Conservation (phyloP, 2,329 filamentous ascomycete species). For the Aspergillus sp. region DNA sequence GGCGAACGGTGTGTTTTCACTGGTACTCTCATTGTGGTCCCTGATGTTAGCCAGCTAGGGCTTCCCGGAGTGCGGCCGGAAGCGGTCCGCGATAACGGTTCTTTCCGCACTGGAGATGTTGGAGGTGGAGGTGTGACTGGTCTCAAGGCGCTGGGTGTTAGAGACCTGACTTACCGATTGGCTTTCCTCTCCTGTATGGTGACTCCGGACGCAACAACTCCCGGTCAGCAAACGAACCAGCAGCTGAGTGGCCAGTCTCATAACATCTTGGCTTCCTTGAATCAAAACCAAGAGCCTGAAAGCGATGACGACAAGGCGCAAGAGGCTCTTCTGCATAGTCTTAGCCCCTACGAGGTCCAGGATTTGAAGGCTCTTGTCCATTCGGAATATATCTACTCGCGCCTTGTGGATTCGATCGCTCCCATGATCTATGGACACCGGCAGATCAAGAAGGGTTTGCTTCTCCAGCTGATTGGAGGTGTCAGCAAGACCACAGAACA, state of each 20-base stretch:
- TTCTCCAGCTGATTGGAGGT: conserved; percentile 93
- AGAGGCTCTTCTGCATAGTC: conserved; percentile 76
- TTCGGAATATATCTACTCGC: conserved; percentile 88
- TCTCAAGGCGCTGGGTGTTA: conserved; percentile 86
- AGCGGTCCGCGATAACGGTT: conserved; percentile 76
- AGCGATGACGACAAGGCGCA: conserved; percentile 81
- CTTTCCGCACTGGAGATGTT: conserved; percentile 70
- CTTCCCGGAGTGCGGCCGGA: conserved; percentile 81
- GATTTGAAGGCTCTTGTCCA: conserved; percentile 92
- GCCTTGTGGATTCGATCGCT: conserved; percentile 87
- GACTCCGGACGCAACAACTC: conserved; percentile 76
- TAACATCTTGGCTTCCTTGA: conserved; percentile 81
- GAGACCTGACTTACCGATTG: conserved; percentile 89
- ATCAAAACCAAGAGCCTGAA: conserved; percentile 65
- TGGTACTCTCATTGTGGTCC: conserved; percentile 90
- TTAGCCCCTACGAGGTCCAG: conserved; percentile 82
- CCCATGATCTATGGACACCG: conserved; percentile 97
- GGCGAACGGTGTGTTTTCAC: conserved; percentile 99
- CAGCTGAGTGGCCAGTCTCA: conserved; percentile 67
- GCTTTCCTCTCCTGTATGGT: conserved; percentile 98
- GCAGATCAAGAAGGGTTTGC: conserved; percentile 93
- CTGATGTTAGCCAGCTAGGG: conserved; percentile 90
- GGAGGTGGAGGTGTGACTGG: conserved; percentile 82
- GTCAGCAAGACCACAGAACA: conserved; percentile 78
- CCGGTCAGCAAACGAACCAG: conserved; percentile 68